phyloP scores from a whole-genome alignment of 495 filamentous ascomycete genomes.

The Neurospora sp. region DNA sequence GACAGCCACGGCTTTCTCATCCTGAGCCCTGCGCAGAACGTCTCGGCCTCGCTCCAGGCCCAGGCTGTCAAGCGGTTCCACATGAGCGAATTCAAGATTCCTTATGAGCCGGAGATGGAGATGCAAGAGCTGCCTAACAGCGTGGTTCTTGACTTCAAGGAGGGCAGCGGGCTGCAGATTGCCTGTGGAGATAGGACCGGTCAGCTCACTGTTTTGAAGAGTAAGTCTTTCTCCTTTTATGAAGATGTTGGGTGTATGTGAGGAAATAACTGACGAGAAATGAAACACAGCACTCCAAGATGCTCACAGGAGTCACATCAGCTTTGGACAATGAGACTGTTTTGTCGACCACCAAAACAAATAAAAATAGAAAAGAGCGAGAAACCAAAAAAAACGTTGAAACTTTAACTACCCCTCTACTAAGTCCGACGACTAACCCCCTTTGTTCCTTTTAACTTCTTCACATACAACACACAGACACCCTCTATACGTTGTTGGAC shows the following conservation, averaged over 20 bases:
- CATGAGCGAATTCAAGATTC: conserved; percentile 66
- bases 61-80: conserved; percentile 60
- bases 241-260: background rate
- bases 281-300: conserved; percentile 33
- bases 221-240: conserved; percentile 35
- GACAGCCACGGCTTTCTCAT: conserved; percentile 69
- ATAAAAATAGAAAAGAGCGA: background rate
- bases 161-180: conserved; percentile 75
- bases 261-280: conserved; percentile 5
- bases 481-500: background rate
- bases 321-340: conserved; percentile 23
- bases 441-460: background rate
- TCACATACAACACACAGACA: background rate
- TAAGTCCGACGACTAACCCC: background rate
- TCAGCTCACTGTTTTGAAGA: conserved; percentile 55
- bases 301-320: conserved; percentile 32
- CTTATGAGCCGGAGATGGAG: conserved; percentile 77
- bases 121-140: conserved; percentile 81
- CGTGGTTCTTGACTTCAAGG: conserved; percentile 71
- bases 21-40: conserved; percentile 45
- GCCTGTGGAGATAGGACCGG: conserved; percentile 70
- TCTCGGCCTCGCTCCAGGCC: conserved; percentile 26
- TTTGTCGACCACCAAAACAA: background rate
- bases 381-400: background rate
- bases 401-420: background rate